Evolutionary conservation across 768 basidiomycete genomes (phyloP), one percentile per base, ranked within the genome.

Genomic region (Daedaleopsis sinensis): DNA sequence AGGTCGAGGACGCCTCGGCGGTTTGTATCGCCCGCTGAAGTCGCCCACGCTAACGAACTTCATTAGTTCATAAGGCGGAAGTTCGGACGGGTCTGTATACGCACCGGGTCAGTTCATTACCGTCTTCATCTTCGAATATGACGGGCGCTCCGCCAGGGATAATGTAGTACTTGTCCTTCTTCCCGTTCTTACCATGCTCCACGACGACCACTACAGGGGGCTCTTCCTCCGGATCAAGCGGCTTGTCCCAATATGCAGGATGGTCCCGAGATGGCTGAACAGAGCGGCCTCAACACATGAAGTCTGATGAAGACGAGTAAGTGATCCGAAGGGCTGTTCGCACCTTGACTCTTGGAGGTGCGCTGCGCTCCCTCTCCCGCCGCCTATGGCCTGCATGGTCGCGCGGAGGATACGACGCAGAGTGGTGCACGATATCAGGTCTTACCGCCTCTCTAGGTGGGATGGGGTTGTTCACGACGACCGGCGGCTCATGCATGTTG

Each of bases 71-170:
- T n/a, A n/a, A 39, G 16, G 19, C 24, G 50, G 16, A 49, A 13
- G 6, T 21, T 47, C 32, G 55, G 19, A 35, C 38, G 44, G 54
- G 27, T 27, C n/a, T 10, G 27, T 9, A 8, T 21, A 48, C 68
- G 56, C 73, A 85, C 88, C 88, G 83, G 3, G 83, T 82, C 24
- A 89, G 83, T 66, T 86, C 86, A 57, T 83, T 81, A 21, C 88
- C 88, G 19, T 78, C 72, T 64, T 84, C 82, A 66, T 90, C 88
- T 70, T 86, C 80, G 66, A 91, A 89, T 49, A 90, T 80, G 6
- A 90, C 84, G 59, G 85, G 81, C 61, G 84, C 76, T 21, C 87
- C 88, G 18, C 78, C 79, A 39, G 89, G 89, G 52, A 90, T 80
- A 64, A 90, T 82, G 65, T 90, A 90, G 69, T 78, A 79, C 44